Percentiles rank a stretch among this genome's conserved stretches.
Conservation (phyloP, 768 basidiomycete species). For the Scleroderma bovista region DNA sequence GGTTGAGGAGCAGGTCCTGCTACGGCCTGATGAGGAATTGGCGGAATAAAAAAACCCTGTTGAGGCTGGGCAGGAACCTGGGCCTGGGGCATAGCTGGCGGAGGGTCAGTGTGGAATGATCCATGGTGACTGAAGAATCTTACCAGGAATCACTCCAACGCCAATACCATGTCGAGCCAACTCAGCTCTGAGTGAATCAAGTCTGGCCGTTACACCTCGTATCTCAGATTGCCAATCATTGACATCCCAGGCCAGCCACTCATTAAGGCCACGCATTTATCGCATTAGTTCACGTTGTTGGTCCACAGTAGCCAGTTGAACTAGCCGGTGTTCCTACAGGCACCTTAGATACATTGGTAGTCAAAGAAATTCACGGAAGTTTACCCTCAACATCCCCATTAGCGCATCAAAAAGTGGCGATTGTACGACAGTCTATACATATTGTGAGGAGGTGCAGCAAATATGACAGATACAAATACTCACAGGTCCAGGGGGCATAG, state of each 20-base stretch:
- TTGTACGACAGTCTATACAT: conserved; percentile 50
- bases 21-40: conserved; percentile 9
- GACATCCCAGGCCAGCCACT: conserved; percentile 77
- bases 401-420: conserved; percentile 66
- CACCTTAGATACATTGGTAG: conserved; percentile 5
- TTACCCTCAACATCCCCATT: conserved; percentile 61
- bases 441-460: background rate
- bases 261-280: conserved; percentile 71
- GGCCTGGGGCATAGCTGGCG: conserved; percentile 23
- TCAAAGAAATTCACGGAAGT: conserved; percentile 12
- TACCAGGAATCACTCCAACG: conserved; percentile 37
- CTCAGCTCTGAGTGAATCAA: conserved; percentile 44
- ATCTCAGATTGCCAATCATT: conserved; percentile 73
- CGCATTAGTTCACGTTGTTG: conserved; percentile 78
- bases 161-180: conserved; percentile 36
- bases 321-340: conserved; percentile 65
- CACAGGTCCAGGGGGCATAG: conserved; percentile 52
- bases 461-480: conserved; percentile 19
- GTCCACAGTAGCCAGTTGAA: conserved; percentile 68
- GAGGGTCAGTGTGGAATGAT: conserved; percentile 1
- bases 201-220: conserved; percentile 55
- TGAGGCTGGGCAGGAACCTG: conserved; percentile 4
- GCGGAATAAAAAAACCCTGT: conserved; percentile 18
- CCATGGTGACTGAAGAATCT: conserved; percentile 7
- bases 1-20: conserved; percentile 10